Evolutionary conservation across 441 rosid species (phyloP), one percentile per base, ranked within the genome.

Genomic region (Bocquillonia castaneifolia): DNA sequence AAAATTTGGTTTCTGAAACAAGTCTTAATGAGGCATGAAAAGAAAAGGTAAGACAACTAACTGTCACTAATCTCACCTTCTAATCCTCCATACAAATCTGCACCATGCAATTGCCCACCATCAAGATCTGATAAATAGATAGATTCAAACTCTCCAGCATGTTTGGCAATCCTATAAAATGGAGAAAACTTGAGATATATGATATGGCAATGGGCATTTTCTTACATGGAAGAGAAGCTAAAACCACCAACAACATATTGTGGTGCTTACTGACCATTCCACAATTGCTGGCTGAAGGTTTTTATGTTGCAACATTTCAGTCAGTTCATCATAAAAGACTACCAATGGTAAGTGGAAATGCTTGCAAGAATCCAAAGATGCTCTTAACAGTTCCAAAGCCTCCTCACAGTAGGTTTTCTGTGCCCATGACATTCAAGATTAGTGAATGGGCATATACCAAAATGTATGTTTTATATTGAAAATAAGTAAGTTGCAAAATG

Each of bases 61-160:
- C 45, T 32, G 69, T 58, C 42, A 51, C 54, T 64, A 25, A 64
- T 31, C 63, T 65, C 71, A 89, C 97, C 97, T 82, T 89, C 92
- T 70, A 92, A 83, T 76, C 85, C 92, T 17, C 79, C 80, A 78
- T 75, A 78, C 20, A 76, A 59, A 64, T 78, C 74, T 62, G 75
- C 68, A 20, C 57, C 74, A 67, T 77, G 74, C 73, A 86, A 57
- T 63, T 79, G 81, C 53, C 91, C 97, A 29, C 80, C 76, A 62
- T 85, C 88, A 71, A 89, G 86, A 80, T 92, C 97, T 39, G 88
- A 84, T 36, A 89, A 80, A 77, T 82, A 92, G 34, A 71, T 71
- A 31, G 89, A 89, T 73, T 92, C 97, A 79, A 92, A 88, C 44
- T 92, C 94, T 69, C 92, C 96, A 47, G 81, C 77, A 76, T 88